Evolutionary conservation across 2,329 filamentous ascomycete species (phyloP), one percentile per base, ranked within the genome.

Genomic region (Botrytis tulipae): DNA sequence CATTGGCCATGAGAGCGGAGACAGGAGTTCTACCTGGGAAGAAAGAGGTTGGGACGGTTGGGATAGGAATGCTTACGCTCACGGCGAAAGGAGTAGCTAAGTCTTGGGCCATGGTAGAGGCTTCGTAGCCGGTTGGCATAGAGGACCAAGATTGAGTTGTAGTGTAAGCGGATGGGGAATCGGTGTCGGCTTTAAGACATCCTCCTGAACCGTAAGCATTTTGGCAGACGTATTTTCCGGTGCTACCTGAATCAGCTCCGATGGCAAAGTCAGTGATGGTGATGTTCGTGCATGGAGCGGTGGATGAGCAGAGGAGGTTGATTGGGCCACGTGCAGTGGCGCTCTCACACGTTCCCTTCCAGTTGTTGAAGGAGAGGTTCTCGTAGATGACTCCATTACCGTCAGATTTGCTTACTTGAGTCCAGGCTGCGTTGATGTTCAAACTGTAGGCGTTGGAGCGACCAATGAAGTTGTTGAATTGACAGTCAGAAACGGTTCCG

Each of bases 401-500:
- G 1, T 79, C 76, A 4, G 82, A 78, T 29, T 22, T 35, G 42
- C n/a, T 82, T 44, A 80, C 79, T 87, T 87, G 89, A 77, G 85
- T 84, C 72, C 86, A 82, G 80, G 90, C 85, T 71, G 89, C 84
- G 79, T 89, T 82, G 37, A 89, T 82, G 18, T 84, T 85, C 10
- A 73, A 54, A 22, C 65, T 70, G 82, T 89, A 90, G 5, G 88
- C 87, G 74, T 90, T 90, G 73, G 82, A 81, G 79, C 88, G 87
- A 57, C 88, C 88, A 66, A 88, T 87, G 80, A 90, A 90, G 81
- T 89, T 89, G 77, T 87, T 85, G 59, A 90, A 83, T 1, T 84
- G 77, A 22, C 84, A 82, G 76, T 89, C 85, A 60, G 83, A 83
- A 7, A 90, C 84, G 3, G 81, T 84, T 35, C 88, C 88, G 73